phyloP scores from a whole-genome alignment of 2,329 filamentous ascomycete species.

The Ceratocystis alfenasii region DNA sequence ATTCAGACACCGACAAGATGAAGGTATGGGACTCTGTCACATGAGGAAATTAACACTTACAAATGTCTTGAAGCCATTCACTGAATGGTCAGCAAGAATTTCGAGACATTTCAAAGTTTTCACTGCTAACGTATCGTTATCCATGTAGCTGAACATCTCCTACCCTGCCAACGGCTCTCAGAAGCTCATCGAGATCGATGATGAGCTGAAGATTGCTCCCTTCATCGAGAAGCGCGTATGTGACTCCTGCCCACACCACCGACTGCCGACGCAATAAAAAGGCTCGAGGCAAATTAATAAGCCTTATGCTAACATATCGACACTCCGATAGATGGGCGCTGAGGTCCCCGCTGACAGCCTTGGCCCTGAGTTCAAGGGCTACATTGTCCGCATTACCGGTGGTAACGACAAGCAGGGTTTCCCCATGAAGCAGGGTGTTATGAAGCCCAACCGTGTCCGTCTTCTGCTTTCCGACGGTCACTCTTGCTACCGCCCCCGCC shows the following conservation, averaged over 20 bases:
- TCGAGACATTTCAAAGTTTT: background rate
- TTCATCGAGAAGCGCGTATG: constrained; percentile 96
- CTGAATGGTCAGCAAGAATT: no score
- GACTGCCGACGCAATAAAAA: constrained; percentile 7
- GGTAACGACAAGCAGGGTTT: constrained; percentile 99
- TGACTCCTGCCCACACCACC: constrained; percentile 25
- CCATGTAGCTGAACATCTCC: constrained; percentile 49
- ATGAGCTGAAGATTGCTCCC: constrained; percentile 97
- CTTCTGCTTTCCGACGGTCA: constrained; percentile 93
- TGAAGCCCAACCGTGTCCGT: constrained; percentile 96
- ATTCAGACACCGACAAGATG: constrained; percentile 22
- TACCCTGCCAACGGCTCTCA: constrained; percentile 99
- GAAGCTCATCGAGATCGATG: constrained; percentile 97
- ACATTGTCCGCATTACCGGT: constrained; percentile 98
- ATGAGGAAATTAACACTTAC: background rate
- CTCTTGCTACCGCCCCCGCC: constrained; percentile 98
- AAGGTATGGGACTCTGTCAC: constrained; percentile 18
- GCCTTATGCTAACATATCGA: constrained; percentile 29
- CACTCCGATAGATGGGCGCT: constrained; percentile 57
- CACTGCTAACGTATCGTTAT: constrained; percentile 8
- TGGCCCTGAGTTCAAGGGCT: constrained; percentile 99
- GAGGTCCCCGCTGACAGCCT: constrained; percentile 90
- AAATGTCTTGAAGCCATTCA: no score
- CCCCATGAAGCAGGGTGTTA: constrained; percentile 99
- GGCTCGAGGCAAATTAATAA: constrained; percentile 22